Conservation (phyloP, 148 eudicot genomes). For the Dianthus caryophyllus region DNA sequence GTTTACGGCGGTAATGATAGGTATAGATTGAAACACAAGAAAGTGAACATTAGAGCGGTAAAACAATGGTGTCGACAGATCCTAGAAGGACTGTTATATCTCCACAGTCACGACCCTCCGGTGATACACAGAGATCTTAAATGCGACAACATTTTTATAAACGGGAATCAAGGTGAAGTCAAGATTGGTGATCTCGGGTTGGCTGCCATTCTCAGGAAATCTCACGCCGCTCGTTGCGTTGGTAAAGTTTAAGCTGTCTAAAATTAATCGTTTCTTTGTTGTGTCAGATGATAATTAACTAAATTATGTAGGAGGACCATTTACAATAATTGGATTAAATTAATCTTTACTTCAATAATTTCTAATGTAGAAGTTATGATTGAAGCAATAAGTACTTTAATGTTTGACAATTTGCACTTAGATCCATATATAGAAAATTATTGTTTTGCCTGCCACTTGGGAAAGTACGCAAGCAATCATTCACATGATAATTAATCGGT, state of each 20-base stretch:
- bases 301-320: slow-evolving; percentile 1
- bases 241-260: slow-evolving; percentile 29
- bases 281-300: not conserved
- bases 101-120: slow-evolving; percentile 38
- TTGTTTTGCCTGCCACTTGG: slow-evolving; percentile 17
- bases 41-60: slow-evolving; percentile 41
- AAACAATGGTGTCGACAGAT: slow-evolving; percentile 50
- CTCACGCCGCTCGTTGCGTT: slow-evolving; percentile 39
- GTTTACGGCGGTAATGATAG: slow-evolving; percentile 16
- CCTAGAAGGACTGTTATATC: slow-evolving; percentile 32
- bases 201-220: slow-evolving; percentile 38
- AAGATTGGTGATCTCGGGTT: slow-evolving; percentile 46
- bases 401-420: slow-evolving; percentile 5
- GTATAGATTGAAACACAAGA: slow-evolving; percentile 42
- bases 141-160: slow-evolving; percentile 41
- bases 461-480: slow-evolving; percentile 17
- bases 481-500: not conserved
- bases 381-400: slow-evolving; percentile 1
- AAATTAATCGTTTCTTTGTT: slow-evolving; percentile 1
- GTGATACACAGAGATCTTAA: slow-evolving; percentile 44
- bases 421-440: slow-evolving; percentile 3
- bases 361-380: slow-evolving; percentile 15
- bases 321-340: slow-evolving; percentile 15
- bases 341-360: slow-evolving; percentile 20
- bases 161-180: slow-evolving; percentile 46